A percentile compares a stretch with the other conserved stretches of the same genome.
Evolutionary conservation across 768 basidiomycete genomes (phyloP).

Genomic region (Leccinum barrowsii): DNA sequence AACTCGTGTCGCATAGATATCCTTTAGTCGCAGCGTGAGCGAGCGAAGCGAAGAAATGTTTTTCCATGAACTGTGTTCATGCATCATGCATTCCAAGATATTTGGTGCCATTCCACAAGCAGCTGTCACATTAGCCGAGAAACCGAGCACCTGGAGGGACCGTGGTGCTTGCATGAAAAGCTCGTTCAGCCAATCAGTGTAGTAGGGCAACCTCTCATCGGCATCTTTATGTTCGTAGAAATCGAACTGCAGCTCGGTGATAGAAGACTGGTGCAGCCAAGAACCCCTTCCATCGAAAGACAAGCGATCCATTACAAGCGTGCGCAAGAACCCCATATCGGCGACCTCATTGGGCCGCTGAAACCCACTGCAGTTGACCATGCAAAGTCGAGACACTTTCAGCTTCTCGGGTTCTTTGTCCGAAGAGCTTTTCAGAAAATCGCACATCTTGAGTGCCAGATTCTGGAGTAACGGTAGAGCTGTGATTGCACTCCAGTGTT

Average conservation of each 20-base stretch:
- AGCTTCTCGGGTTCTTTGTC: background rate
- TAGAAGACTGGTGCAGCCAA: background rate
- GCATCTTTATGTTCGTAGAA: background rate
- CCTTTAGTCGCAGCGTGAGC: background rate
- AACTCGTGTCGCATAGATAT: too few relatives aligned
- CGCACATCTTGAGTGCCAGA: conserved; percentile 8
- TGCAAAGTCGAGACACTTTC: background rate
- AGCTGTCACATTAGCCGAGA: background rate
- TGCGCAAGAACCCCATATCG: background rate
- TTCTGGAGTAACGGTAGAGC: conserved; percentile 13
- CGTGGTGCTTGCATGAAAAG: background rate
- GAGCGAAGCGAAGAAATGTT: background rate
- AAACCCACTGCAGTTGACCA: background rate
- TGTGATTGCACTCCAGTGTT: conserved; percentile 16
- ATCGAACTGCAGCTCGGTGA: background rate
- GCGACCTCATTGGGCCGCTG: background rate
- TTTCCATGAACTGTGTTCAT: background rate
- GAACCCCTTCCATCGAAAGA: background rate
- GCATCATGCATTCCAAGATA: background rate
- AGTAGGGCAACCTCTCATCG: background rate
- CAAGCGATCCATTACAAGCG: background rate
- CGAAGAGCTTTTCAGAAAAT: background rate
- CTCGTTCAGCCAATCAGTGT: background rate
- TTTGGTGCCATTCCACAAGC: background rate
- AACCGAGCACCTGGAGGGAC: background rate